phyloP scores from a whole-genome alignment of 2,329 filamentous ascomycete genomes.

The Pleomassaria siparia region DNA sequence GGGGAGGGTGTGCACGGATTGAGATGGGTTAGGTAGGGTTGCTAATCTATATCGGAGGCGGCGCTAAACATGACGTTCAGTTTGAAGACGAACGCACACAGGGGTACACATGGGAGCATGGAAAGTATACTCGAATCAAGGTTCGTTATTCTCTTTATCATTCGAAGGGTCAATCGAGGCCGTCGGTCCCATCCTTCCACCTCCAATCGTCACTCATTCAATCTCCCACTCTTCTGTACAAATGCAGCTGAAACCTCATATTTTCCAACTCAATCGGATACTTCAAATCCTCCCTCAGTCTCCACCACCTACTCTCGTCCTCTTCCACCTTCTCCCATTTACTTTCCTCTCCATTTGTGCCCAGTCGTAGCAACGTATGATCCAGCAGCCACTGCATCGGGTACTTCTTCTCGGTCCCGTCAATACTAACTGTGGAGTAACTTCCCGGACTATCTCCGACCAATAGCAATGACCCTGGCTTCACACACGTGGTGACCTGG shows the following conservation, averaged over 20 bases:
- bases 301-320: conserved; percentile 83
- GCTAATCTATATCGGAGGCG: too few species aligned
- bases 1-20: background rate
- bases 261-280: conserved; percentile 90
- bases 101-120: too few species aligned
- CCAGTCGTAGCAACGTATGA: conserved; percentile 64
- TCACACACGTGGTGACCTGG: conserved; percentile 61
- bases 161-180: too few species aligned
- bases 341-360: conserved; percentile 10
- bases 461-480: conserved; percentile 67
- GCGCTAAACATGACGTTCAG: too few species aligned
- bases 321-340: conserved; percentile 74
- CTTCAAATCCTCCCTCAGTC: conserved; percentile 61
- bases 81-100: too few species aligned
- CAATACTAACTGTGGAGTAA: conserved; percentile 78
- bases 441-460: conserved; percentile 92
- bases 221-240: conserved; percentile 59
- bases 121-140: too few species aligned
- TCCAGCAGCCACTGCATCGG: conserved; percentile 94
- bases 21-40: background rate
- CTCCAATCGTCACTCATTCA: background rate
- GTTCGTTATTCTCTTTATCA: too few species aligned
- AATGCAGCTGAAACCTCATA: conserved; percentile 91
- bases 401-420: conserved; percentile 63
- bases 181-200: too few species aligned